These are phyloP conservation scores for Teunomyces pallodes DNA, from an alignment of 805 yeast species.

Conservation along the genomic window DNA sequence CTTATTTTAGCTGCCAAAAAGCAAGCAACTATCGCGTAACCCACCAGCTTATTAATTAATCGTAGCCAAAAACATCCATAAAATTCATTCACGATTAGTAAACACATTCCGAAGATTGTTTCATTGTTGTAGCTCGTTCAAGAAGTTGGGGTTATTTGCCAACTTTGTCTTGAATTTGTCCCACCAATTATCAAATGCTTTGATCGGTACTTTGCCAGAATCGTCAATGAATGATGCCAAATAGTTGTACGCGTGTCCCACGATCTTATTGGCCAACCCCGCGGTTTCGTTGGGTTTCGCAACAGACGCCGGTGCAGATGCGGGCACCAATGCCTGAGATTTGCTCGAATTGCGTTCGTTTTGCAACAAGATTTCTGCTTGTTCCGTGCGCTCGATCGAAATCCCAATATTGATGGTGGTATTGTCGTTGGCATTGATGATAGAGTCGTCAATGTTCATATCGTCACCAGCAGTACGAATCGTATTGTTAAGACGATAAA, in stretches of 20 bases:
- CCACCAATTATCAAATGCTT: slow-evolving; percentile 95
- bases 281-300: slow-evolving; percentile 37
- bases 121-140: slow-evolving; percentile 41
- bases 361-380: slow-evolving; percentile 59
- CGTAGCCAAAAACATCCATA: too few species aligned
- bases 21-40: background rate
- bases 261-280: slow-evolving; percentile 78
- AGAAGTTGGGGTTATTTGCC: slow-evolving; percentile 76
- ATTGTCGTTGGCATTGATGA: slow-evolving; percentile 25
- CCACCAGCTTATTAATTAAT: background rate
- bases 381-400: slow-evolving; percentile 77
- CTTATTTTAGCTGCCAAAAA: background rate
- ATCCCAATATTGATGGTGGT: slow-evolving; percentile 62
- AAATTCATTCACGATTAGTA: too few species aligned
- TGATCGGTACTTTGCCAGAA: slow-evolving; percentile 80
- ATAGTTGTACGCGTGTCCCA: slow-evolving; percentile 88
- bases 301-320: slow-evolving; percentile 17
- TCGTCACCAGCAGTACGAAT: slow-evolving; percentile 35
- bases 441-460: slow-evolving; percentile 29
- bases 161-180: slow-evolving; percentile 75
- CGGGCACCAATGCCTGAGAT: slow-evolving; percentile 20
- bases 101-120: background rate
- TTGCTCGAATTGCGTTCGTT: slow-evolving; percentile 31
- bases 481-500: slow-evolving; percentile 67
- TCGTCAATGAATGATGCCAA: slow-evolving; percentile 82